A percentile compares a stretch with the other conserved stretches of the same genome.
Conservation (phyloP, 2,329 filamentous ascomycete genomes). For the Colletotrichum camelliae region DNA sequence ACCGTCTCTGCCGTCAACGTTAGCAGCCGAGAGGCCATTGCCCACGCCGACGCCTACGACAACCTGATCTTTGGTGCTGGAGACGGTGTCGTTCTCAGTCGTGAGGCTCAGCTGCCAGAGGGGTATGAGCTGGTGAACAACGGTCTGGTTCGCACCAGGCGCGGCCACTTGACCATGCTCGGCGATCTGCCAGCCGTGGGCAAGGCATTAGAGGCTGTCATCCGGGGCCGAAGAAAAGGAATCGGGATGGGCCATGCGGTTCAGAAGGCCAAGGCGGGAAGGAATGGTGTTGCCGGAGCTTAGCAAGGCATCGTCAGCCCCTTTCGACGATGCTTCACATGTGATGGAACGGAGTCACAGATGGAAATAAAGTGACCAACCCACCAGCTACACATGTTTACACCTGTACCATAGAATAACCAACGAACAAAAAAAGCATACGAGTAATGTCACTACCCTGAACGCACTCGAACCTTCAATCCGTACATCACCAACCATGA, state of each 20-base stretch:
- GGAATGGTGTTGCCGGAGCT: neutral
- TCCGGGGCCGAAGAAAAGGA: constrained; percentile 71
- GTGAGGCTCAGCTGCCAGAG: constrained; percentile 82
- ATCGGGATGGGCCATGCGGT: constrained; percentile 64
- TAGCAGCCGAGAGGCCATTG: constrained; percentile 73
- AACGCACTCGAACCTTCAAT: neutral
- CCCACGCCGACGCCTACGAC: constrained; percentile 80
- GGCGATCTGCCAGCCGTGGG: constrained; percentile 86
- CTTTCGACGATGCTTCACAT: neutral
- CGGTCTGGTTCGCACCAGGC: constrained; percentile 78
- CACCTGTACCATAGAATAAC: neutral
- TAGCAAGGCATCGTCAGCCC: neutral
- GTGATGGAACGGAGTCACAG: neutral
- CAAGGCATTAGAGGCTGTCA: constrained; percentile 71
- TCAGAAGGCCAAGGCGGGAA: neutral
- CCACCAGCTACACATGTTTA: neutral
- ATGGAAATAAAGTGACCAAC: neutral
- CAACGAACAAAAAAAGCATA: neutral
- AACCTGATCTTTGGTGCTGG: constrained; percentile 86
- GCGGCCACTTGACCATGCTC: constrained; percentile 86
- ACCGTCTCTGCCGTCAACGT: constrained; percentile 86
- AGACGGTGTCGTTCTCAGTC: constrained; percentile 87
- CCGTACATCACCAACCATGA: neutral
- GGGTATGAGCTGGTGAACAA: constrained; percentile 78
- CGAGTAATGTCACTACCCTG: neutral